Conservation (phyloP, 192 early-diverging fungal genomes). For the Geranomyces variabilis region DNA sequence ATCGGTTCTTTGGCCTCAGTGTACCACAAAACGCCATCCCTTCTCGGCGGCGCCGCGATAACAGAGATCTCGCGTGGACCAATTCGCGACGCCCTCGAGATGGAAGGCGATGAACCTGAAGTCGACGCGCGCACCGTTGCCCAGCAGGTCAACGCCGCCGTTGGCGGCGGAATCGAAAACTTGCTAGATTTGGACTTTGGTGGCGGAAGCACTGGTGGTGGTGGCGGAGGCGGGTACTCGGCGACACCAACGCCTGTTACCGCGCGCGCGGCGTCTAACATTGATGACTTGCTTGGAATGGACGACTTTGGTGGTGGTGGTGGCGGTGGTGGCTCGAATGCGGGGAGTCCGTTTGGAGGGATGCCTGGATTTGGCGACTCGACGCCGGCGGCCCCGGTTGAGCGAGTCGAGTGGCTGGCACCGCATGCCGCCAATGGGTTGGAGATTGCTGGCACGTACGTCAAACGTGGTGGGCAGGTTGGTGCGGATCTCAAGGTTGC, state of each 20-base stretch:
- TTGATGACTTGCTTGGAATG: conserved; percentile 56
- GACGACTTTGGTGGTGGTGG: conserved; percentile 26
- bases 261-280: conserved; percentile 13
- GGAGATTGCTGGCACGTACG: conserved; percentile 23
- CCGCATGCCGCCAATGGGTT: not conserved
- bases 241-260: conserved; percentile 16
- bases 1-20: conserved; percentile 90
- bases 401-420: too few species aligned
- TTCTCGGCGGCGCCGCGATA: conserved; percentile 63
- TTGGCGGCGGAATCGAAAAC: conserved; percentile 65
- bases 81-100: conserved; percentile 2
- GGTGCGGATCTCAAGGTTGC: conserved; percentile 49
- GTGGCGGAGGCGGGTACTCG: not conserved
- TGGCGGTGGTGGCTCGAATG: too few species aligned
- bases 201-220: conserved; percentile 37
- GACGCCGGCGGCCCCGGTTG: too few species aligned
- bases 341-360: too few species aligned
- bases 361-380: too few species aligned
- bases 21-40: conserved; percentile 87
- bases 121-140: conserved; percentile 33
- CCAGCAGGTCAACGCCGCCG: conserved; percentile 39
- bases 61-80: not conserved
- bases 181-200: conserved; percentile 76
- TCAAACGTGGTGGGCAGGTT: conserved; percentile 34
- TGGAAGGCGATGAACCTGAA: conserved; percentile 49